These are phyloP conservation scores for Thozetella sp. DNA, from an alignment of 495 filamentous ascomycete species.

Conservation along the genomic window DNA sequence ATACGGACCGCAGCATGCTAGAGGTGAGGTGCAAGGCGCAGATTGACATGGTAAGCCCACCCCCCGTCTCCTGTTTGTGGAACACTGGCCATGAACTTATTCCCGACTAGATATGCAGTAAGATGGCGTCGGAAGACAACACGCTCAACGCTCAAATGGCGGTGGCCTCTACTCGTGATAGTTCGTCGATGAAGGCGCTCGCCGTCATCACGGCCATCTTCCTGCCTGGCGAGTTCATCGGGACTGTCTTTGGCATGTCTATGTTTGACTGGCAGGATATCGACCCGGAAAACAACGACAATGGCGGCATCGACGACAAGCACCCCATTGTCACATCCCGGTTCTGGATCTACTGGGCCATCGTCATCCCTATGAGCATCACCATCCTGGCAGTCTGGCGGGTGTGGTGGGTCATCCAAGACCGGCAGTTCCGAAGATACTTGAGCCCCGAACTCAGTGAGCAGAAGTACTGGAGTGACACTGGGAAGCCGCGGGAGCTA, in stretches of 20 bases:
- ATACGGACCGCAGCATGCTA: conserved; percentile 31
- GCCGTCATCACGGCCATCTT: conserved; percentile 34
- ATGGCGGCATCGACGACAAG: conserved; percentile 4
- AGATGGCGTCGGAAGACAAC: conserved; percentile 35
- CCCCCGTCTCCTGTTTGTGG: too few relatives aligned
- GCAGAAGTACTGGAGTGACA: conserved; percentile 32
- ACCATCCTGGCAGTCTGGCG: conserved; percentile 28
- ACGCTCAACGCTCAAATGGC: conserved; percentile 35
- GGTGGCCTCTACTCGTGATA: conserved; percentile 32
- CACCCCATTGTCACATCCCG: conserved; percentile 25
- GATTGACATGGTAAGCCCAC: conserved; percentile 23
- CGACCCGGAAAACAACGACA: conserved; percentile 6
- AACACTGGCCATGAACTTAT: too few relatives aligned
- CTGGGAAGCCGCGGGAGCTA: conserved; percentile 26
- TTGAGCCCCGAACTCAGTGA: conserved; percentile 30
- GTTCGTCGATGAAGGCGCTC: conserved; percentile 33
- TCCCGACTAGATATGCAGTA: conserved; percentile 23
- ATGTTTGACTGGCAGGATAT: conserved; percentile 30
- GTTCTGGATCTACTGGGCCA: conserved; percentile 36
- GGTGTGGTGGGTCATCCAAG: conserved; percentile 34
- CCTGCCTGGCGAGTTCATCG: conserved; percentile 33
- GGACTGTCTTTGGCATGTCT: conserved; percentile 30
- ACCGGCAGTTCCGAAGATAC: conserved; percentile 30
- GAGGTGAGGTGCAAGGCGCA: conserved; percentile 31
- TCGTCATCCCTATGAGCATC: conserved; percentile 28